A percentile compares a stretch with the other conserved stretches of the same genome.
phyloP scores from a whole-genome alignment of 2,329 filamentous ascomycete genomes.

The Ilyonectria robusta region DNA sequence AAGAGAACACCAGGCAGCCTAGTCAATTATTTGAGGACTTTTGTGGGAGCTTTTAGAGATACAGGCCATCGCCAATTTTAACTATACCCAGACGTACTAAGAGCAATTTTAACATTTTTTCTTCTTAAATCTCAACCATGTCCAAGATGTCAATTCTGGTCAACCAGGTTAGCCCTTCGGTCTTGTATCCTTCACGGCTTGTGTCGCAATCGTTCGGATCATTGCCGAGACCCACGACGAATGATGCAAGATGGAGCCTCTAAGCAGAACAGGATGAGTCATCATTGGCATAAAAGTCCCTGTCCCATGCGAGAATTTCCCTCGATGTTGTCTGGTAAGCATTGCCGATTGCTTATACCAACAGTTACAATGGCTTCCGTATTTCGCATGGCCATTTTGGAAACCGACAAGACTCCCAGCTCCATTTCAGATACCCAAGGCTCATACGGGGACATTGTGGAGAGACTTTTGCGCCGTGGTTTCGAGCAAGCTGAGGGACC shows the following conservation, averaged over 20 bases:
- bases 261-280: neutral
- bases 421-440: conserved; percentile 15
- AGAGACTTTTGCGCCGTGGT: conserved; percentile 4
- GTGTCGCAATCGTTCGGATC: neutral
- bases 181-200: neutral
- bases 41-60: neutral
- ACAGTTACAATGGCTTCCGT: neutral
- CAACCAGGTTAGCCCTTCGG: too few relatives aligned
- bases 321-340: too few relatives aligned
- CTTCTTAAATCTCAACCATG: too few relatives aligned
- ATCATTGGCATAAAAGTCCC: neutral
- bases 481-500: neutral
- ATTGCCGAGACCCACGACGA: conserved; percentile 2
- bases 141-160: too few relatives aligned
- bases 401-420: conserved; percentile 5
- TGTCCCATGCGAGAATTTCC: too few relatives aligned
- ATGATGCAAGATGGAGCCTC: neutral
- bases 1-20: too few relatives aligned
- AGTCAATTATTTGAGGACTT: neutral
- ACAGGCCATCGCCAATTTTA: too few relatives aligned
- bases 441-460: conserved; percentile 9
- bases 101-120: too few relatives aligned
- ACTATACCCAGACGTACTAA: neutral
- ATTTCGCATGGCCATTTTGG: conserved; percentile 16
- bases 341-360: neutral